These are phyloP conservation scores for Arctium minus DNA, from an alignment of 129 eudicot genomes.

Conservation along the genomic window DNA sequence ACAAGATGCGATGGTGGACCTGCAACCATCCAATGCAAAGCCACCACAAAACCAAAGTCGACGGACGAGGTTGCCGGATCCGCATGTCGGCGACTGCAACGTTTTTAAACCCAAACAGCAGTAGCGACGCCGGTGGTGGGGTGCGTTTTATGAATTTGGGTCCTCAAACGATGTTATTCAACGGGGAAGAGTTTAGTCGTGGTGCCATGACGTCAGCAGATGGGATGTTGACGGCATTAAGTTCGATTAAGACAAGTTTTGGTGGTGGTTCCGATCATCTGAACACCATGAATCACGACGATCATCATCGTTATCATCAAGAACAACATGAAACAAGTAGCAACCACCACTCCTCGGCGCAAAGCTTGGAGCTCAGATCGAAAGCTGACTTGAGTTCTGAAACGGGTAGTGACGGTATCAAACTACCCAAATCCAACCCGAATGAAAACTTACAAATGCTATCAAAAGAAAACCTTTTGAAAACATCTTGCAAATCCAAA, in stretches of 20 bases:
- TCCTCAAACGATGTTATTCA: neutral
- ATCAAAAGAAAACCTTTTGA: conserved; percentile 56
- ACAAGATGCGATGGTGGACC: neutral
- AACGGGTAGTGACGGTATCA: conserved; percentile 32
- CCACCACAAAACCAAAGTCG: conserved; percentile 11
- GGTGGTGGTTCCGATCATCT: neutral
- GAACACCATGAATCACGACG: neutral
- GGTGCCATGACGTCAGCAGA: neutral
- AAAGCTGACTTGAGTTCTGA: conserved; percentile 50
- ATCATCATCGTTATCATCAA: neutral
- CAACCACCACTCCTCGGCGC: conserved; percentile 25
- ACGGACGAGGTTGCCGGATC: conserved; percentile 21
- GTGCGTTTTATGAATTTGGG: conserved; percentile 20
- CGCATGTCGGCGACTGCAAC: conserved; percentile 19
- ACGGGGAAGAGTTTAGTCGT: conserved; percentile 10
- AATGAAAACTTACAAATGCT: conserved; percentile 59
- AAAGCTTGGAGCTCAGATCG: conserved; percentile 53
- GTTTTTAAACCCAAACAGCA: neutral
- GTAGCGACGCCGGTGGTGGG: neutral
- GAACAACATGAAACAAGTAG: conserved; percentile 14
- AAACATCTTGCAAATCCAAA: conserved; percentile 62
- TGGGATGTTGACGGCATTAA: neutral
- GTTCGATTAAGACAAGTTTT: neutral
- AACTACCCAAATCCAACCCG: conserved; percentile 63
- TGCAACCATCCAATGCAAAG: neutral